These are phyloP conservation scores for Capronia americana DNA, from an alignment of 2,329 filamentous ascomycete species.

Conservation along the genomic window DNA sequence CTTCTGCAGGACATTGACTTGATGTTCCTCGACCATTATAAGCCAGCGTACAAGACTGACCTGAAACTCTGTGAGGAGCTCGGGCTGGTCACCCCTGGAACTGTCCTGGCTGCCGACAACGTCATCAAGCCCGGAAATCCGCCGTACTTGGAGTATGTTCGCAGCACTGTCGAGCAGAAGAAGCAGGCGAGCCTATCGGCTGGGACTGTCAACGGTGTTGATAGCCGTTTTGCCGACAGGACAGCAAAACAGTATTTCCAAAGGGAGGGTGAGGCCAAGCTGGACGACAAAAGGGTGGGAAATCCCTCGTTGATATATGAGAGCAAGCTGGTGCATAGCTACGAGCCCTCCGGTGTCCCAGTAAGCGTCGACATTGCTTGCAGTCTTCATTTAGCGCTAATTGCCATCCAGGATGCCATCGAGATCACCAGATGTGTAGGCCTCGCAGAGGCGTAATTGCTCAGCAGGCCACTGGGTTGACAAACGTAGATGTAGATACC, in stretches of 20 bases:
- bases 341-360: conserved; percentile 70
- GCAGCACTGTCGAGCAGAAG: conserved; percentile 68
- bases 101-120: conserved; percentile 47
- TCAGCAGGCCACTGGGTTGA: background rate
- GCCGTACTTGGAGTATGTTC: conserved; percentile 53
- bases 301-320: conserved; percentile 62
- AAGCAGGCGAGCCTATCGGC: conserved; percentile 41
- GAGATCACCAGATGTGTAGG: conserved; percentile 68
- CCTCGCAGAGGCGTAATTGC: conserved; percentile 35
- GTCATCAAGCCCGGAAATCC: conserved; percentile 50
- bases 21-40: conserved; percentile 81
- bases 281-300: conserved; percentile 39
- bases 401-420: conserved; percentile 64
- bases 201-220: conserved; percentile 28
- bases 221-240: conserved; percentile 37
- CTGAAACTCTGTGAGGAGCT: conserved; percentile 78
- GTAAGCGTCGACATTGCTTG: conserved; percentile 40
- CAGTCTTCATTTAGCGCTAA: background rate
- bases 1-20: conserved; percentile 68
- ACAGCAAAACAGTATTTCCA: conserved; percentile 40
- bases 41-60: conserved; percentile 75
- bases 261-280: conserved; percentile 38
- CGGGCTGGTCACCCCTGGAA: conserved; percentile 66
- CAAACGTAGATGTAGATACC: background rate
- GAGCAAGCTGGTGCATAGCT: conserved; percentile 68